phyloP scores from a whole-genome alignment of 164 flowering plant genomes.

The Euptelea pleiosperma region DNA sequence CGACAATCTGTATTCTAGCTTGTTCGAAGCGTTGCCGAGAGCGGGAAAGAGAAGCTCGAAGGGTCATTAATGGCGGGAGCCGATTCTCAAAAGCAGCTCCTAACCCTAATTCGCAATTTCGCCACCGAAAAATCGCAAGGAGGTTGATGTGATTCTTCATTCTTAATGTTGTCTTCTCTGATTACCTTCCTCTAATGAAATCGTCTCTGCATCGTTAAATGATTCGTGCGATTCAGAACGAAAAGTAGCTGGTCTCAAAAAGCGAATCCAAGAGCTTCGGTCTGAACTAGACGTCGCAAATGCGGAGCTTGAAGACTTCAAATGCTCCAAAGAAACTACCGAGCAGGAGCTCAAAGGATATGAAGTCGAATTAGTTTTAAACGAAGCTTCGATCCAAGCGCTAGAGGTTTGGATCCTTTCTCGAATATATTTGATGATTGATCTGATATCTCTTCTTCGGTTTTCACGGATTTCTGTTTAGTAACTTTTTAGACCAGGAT shows the following conservation, averaged over 20 bases:
- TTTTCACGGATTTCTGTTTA: conserved; percentile 1
- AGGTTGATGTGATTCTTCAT: conserved; percentile 33
- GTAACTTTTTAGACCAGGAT: conserved; percentile 45
- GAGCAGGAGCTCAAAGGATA: conserved; percentile 71
- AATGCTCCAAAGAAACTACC: conserved; percentile 42
- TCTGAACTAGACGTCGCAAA: conserved; percentile 39
- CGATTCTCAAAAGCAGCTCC: conserved; percentile 60
- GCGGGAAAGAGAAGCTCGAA: conserved; percentile 17
- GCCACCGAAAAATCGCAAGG: conserved; percentile 68
- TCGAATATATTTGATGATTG: not conserved
- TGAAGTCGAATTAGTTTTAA: conserved; percentile 57
- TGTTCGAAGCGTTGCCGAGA: no score
- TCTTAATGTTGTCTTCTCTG: not conserved
- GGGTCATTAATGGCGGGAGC: conserved; percentile 47
- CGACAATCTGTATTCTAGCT: no score
- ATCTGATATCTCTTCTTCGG: not conserved
- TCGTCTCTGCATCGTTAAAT: not conserved
- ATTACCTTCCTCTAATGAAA: not conserved
- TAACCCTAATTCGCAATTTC: conserved; percentile 62
- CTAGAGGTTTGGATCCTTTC: conserved; percentile 43
- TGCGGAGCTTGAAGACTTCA: conserved; percentile 47
- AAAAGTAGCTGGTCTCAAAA: conserved; percentile 48
- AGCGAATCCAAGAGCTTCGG: conserved; percentile 43
- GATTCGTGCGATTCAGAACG: conserved; percentile 35
- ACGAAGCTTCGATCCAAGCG: conserved; percentile 50